These are phyloP conservation scores for Daldinia vernicosa DNA, from an alignment of 495 filamentous ascomycete species.

Conservation along the genomic window DNA sequence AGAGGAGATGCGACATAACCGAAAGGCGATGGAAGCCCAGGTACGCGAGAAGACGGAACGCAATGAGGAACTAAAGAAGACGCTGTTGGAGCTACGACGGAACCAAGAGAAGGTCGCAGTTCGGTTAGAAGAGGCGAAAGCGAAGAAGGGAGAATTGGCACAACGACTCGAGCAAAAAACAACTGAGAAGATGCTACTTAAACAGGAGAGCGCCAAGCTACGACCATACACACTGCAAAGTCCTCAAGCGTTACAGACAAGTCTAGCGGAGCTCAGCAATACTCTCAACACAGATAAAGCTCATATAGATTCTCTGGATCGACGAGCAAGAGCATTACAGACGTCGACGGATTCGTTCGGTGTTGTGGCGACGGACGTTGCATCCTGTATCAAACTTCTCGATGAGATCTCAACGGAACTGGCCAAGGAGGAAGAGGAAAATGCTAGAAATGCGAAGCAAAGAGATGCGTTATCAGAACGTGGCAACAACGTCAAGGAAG, in stretches of 20 bases:
- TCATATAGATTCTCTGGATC: slow-evolving; percentile 86
- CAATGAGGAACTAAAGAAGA: slow-evolving; percentile 84
- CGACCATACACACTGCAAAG: slow-evolving; percentile 91
- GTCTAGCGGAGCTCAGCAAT: slow-evolving; percentile 81
- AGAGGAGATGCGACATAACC: slow-evolving; percentile 79
- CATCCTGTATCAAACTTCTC: slow-evolving; percentile 84
- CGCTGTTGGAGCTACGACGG: slow-evolving; percentile 76
- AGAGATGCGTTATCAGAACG: slow-evolving; percentile 87
- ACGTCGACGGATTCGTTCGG: slow-evolving; percentile 89
- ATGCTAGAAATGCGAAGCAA: slow-evolving; percentile 77
- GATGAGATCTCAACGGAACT: slow-evolving; percentile 87
- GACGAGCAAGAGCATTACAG: slow-evolving; percentile 85
- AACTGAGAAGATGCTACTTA: slow-evolving; percentile 62
- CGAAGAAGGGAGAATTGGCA: slow-evolving; percentile 75
- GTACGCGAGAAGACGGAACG: slow-evolving; percentile 81
- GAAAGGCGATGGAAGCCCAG: slow-evolving; percentile 78
- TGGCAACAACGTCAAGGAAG: slow-evolving; percentile 87
- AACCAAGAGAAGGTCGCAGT: slow-evolving; percentile 81
- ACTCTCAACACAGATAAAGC: slow-evolving; percentile 77
- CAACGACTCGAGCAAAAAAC: slow-evolving; percentile 81
- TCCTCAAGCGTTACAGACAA: slow-evolving; percentile 80
- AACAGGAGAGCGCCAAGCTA: slow-evolving; percentile 86
- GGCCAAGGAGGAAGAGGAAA: slow-evolving; percentile 89
- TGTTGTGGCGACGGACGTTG: slow-evolving; percentile 82
- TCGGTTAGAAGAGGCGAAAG: slow-evolving; percentile 77